Conservation (phyloP, 768 basidiomycete species). For the Russula griseocarnosa region DNA sequence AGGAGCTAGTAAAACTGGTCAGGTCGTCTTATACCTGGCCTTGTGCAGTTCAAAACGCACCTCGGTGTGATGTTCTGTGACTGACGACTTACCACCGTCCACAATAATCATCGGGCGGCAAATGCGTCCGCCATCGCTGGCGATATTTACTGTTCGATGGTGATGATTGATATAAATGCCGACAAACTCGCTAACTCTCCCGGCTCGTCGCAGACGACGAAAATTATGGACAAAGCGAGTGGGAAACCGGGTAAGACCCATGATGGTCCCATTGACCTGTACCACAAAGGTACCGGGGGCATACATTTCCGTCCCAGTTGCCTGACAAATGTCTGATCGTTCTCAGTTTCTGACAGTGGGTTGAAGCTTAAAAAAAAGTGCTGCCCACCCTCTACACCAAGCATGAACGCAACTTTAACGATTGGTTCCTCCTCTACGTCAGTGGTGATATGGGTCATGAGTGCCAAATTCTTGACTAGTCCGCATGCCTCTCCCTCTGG, state of each 20-base stretch:
- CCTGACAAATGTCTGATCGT: constrained; percentile 75
- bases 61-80: constrained; percentile 73
- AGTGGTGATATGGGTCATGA: constrained; percentile 99
- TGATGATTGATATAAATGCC: constrained; percentile 95
- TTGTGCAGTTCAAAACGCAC: constrained; percentile 42
- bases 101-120: constrained; percentile 98
- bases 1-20: constrained; percentile 51
- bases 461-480: constrained; percentile 93
- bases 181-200: constrained; percentile 93
- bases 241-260: constrained; percentile 87
- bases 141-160: constrained; percentile 91
- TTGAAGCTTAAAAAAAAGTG: not conserved
- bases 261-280: constrained; percentile 93
- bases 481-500: constrained; percentile 99
- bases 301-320: constrained; percentile 95
- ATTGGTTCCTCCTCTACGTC: constrained; percentile 97
- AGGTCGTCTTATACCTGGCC: constrained; percentile 7
- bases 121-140: constrained; percentile 95
- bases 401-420: constrained; percentile 81
- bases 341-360: not conserved
- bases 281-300: constrained; percentile 90
- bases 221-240: constrained; percentile 84
- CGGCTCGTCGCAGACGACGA: constrained; percentile 86
- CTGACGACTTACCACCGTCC: constrained; percentile 70
- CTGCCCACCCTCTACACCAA: constrained; percentile 89